Percentiles rank a stretch among this genome's conserved stretches.
Evolutionary conservation across 176 grass and related monocot species (phyloP).

Genomic region (Chloris gayana): DNA sequence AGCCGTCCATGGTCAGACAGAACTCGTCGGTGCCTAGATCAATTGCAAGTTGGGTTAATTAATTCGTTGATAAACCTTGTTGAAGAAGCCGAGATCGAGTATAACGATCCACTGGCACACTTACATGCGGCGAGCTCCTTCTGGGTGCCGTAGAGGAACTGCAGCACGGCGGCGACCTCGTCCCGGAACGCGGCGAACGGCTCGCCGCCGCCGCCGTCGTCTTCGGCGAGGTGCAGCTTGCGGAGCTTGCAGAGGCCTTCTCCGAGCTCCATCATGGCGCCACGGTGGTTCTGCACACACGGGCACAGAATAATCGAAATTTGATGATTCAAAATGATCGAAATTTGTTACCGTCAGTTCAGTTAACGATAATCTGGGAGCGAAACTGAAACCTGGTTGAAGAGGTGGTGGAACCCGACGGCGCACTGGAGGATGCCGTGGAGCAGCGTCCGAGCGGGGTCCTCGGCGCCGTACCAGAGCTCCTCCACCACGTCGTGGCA

Average conservation of each 20-base stretch:
- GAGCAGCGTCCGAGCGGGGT: slow-evolving; percentile 74
- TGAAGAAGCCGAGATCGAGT: too few species aligned
- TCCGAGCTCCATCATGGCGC: slow-evolving; percentile 92
- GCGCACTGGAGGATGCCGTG: slow-evolving; percentile 82
- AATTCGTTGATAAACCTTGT: neutral
- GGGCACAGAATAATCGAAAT: too few species aligned
- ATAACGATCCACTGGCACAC: too few species aligned
- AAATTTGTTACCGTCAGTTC: too few species aligned
- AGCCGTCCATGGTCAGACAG: slow-evolving; percentile 81
- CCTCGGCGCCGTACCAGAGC: slow-evolving; percentile 80
- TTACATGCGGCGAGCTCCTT: slow-evolving; percentile 84
- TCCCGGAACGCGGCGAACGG: slow-evolving; percentile 66
- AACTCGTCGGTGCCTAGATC: slow-evolving; percentile 60
- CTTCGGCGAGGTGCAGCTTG: slow-evolving; percentile 54
- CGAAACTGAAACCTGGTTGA: slow-evolving; percentile 52
- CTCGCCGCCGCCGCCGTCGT: neutral
- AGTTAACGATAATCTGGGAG: too few species aligned
- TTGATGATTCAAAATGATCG: neutral
- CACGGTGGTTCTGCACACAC: slow-evolving; percentile 67
- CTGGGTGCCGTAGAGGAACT: slow-evolving; percentile 90
- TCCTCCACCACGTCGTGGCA: slow-evolving; percentile 96
- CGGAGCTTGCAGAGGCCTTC: slow-evolving; percentile 90
- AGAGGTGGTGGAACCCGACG: slow-evolving; percentile 86
- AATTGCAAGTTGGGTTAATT: neutral
- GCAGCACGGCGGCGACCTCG: slow-evolving; percentile 67